Conservation (phyloP, 1,284 basidiomycete species). For the Trichosporon ovoides region DNA sequence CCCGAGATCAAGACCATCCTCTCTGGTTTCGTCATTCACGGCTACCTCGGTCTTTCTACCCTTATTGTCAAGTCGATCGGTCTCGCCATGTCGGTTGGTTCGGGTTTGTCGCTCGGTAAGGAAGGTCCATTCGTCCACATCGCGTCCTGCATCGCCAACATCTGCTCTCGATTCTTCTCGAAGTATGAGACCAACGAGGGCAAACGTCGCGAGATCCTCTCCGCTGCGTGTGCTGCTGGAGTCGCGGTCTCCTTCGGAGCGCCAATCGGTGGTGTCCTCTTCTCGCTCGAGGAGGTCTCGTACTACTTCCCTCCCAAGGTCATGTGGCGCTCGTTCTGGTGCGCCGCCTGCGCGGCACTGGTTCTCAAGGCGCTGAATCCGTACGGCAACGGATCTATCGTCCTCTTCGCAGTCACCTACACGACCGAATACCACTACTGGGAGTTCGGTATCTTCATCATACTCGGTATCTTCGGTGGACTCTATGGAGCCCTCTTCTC, state of each 20-base stretch:
- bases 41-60: conserved; percentile 85
- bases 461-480: conserved; percentile 84
- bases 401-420: conserved; percentile 48
- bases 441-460: conserved; percentile 63
- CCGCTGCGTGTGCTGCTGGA: conserved; percentile 74
- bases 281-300: conserved; percentile 88
- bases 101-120: conserved; percentile 81
- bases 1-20: conserved; percentile 97
- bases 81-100: conserved; percentile 82
- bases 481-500: conserved; percentile 92
- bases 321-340: conserved; percentile 92
- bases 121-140: conserved; percentile 98
- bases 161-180: conserved; percentile 74
- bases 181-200: conserved; percentile 95
- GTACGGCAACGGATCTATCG: conserved; percentile 60
- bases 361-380: conserved; percentile 85
- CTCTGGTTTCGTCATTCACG: conserved; percentile 91
- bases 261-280: conserved; percentile 86
- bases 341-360: conserved; percentile 87
- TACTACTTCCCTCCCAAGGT: conserved; percentile 93
- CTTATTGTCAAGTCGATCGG: conserved; percentile 88
- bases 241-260: conserved; percentile 69
- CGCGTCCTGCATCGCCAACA: conserved; percentile 89
- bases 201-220: conserved; percentile 88
- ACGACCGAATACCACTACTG: conserved; percentile 48